Conservation (phyloP, 257 asterid species). For the Plectranthus barbatus region DNA sequence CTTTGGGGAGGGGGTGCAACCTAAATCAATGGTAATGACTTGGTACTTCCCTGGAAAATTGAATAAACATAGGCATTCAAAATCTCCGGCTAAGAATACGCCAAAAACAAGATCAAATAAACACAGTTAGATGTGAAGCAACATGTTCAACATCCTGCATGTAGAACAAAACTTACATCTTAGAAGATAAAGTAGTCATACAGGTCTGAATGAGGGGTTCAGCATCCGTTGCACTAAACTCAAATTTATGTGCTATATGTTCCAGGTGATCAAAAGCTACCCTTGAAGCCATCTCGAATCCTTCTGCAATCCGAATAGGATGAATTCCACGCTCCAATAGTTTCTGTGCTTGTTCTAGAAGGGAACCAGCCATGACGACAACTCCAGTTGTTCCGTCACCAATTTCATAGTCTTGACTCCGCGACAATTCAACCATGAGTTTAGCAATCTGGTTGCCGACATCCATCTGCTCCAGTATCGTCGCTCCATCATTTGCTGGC, state of each 20-base stretch:
- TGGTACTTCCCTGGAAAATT: neutral
- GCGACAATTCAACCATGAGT: conserved; percentile 90
- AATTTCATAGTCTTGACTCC: conserved; percentile 93
- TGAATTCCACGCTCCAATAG: conserved; percentile 89
- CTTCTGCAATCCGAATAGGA: conserved; percentile 93
- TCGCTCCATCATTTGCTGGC: conserved; percentile 94
- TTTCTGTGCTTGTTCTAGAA: conserved; percentile 87
- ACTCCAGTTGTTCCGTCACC: conserved; percentile 99
- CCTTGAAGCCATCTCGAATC: conserved; percentile 88
- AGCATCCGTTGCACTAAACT: conserved; percentile 35
- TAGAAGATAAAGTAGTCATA: conserved; percentile 92
- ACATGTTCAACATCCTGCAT: neutral
- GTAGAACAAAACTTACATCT: conserved; percentile 61
- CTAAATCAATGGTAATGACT: too few relatives aligned
- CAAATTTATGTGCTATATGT: conserved; percentile 55
- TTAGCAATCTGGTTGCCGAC: conserved; percentile 93
- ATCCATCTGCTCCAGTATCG: conserved; percentile 95
- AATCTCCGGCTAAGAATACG: neutral
- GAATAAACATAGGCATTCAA: neutral
- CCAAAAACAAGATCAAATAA: neutral
- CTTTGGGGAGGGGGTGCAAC: too few relatives aligned
- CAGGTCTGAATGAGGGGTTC: conserved; percentile 83
- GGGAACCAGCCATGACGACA: conserved; percentile 96
- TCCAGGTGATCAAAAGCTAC: conserved; percentile 83
- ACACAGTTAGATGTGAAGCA: neutral